Evolutionary conservation across 352 stramenopile species (phyloP), one percentile per base, ranked within the genome.

Genomic region (Phytophthora lateralis): DNA sequence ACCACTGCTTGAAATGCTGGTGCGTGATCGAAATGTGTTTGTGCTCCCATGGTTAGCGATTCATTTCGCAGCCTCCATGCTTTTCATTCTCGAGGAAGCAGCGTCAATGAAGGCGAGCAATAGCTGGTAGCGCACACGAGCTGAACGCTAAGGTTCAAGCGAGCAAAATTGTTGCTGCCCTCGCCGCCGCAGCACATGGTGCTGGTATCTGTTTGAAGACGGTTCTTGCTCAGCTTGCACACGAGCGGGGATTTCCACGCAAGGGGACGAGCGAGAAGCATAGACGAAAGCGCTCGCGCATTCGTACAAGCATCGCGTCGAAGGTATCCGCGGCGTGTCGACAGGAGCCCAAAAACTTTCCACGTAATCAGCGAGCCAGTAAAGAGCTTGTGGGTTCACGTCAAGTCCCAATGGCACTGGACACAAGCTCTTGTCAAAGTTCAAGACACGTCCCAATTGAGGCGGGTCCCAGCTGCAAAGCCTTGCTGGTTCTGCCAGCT

Each of bases 381-480:
- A 50, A 12, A 24, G 21, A 30, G 14, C 11, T 32, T 14, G 34
- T 61, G 53, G 60, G 54, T 63, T 68, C 60, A 51, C 53, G 60
- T 50, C 47, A 42, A 65, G 63, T 71, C 55, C 32, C 61, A 60
- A 27, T 29, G 12, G 55, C 14, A 24, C 38, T 6, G 46, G 27
- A 9, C 56, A 18, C 50, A 42, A 61, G 50, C 55, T 69, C 55
- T 65, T 53, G 12, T 66, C 24, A 17, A 50, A 50, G 43, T 66
- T 66, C 55, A 69, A 73, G 55, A 20, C 52, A 34, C 26, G 62
- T 68, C 62, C 50, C 63, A 66, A 29, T 35, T 20, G 46, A 54
- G 39, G 30, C 64, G 55, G 59, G 64, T 69, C 64, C 44, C 64
- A 72, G 60, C 44, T 63, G 50, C 43, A 69, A 20, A 66, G 43